These are phyloP conservation scores for Neofusicoccum sp. DNA, from an alignment of 2,329 filamentous ascomycete genomes.

Conservation along the genomic window DNA sequence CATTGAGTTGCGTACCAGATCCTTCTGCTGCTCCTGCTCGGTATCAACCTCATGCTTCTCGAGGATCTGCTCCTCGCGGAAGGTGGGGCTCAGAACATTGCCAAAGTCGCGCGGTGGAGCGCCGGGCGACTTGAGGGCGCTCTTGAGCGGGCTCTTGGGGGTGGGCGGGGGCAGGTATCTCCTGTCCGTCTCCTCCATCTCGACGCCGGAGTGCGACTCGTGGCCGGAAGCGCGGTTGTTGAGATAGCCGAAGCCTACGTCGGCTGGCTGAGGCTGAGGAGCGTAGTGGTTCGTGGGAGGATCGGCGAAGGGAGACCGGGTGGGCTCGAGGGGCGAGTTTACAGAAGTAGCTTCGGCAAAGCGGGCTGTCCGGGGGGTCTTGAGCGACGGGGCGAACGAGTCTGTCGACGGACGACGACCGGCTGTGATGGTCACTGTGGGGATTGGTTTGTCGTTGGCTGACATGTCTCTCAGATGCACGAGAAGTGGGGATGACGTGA, in stretches of 20 bases:
- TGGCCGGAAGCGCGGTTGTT: conserved; percentile 50
- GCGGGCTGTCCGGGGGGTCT: conserved; percentile 72
- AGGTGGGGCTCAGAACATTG: conserved; percentile 88
- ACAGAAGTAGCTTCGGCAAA: conserved; percentile 82
- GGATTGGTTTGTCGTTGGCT: conserved; percentile 48
- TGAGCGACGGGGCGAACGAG: conserved; percentile 49
- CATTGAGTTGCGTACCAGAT: conserved; percentile 68
- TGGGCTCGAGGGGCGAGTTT: conserved; percentile 70
- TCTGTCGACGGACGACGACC: conserved; percentile 44
- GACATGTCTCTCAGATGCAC: conserved; percentile 44
- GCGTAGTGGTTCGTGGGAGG: conserved; percentile 59
- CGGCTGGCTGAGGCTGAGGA: conserved; percentile 72
- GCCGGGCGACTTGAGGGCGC: conserved; percentile 84
- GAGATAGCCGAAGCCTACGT: conserved; percentile 93
- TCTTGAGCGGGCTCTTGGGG: conserved; percentile 77
- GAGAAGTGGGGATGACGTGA: conserved; percentile 32
- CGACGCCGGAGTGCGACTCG: conserved; percentile 46
- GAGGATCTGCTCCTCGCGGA: conserved; percentile 81
- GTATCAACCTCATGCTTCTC: conserved; percentile 82
- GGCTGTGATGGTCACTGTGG: conserved; percentile 42
- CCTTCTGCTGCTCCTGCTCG: conserved; percentile 83
- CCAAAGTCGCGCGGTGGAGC: conserved; percentile 69
- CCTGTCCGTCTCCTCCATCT: conserved; percentile 55
- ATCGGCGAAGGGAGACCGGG: conserved; percentile 60
- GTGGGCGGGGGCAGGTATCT: conserved; percentile 58